These are phyloP conservation scores for Globisporangium perplexum DNA, from an alignment of 352 stramenopile genomes.

Conservation along the genomic window DNA sequence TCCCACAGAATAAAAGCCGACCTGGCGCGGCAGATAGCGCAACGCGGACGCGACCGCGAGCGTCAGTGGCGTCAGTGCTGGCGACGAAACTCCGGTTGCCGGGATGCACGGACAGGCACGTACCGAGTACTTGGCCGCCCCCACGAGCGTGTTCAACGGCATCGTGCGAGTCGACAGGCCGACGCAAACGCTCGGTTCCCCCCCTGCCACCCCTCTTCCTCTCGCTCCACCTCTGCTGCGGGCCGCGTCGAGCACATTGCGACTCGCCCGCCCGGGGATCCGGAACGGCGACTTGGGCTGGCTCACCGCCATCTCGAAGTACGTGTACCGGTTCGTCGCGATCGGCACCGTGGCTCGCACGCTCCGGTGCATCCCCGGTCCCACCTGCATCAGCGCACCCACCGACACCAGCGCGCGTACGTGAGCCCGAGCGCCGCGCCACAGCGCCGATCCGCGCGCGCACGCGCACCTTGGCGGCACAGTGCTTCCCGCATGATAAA, in stretches of 20 bases:
- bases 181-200: constrained; percentile 73
- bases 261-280: constrained; percentile 13
- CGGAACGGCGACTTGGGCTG: constrained; percentile 30
- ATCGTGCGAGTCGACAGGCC: constrained; percentile 70
- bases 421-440: no score
- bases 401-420: not conserved
- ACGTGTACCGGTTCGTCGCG: constrained; percentile 63
- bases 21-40: constrained; percentile 22
- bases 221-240: constrained; percentile 3
- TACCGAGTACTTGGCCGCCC: constrained; percentile 76
- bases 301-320: constrained; percentile 82
- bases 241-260: constrained; percentile 9
- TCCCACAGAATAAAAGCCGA: constrained; percentile 78
- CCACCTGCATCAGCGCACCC: constrained; percentile 18
- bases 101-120: constrained; percentile 28
- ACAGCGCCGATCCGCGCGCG: no score
- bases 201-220: constrained; percentile 7
- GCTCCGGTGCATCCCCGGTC: constrained; percentile 72
- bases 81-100: not conserved
- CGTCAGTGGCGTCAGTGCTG: not conserved
- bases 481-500: constrained; percentile 80
- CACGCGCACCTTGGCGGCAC: constrained; percentile 67
- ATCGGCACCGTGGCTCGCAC: constrained; percentile 62
- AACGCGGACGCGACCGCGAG: not conserved
- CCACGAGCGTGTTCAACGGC: constrained; percentile 75